phyloP scores from a whole-genome alignment of 495 filamentous ascomycete species.

The Neurospora pannonica region DNA sequence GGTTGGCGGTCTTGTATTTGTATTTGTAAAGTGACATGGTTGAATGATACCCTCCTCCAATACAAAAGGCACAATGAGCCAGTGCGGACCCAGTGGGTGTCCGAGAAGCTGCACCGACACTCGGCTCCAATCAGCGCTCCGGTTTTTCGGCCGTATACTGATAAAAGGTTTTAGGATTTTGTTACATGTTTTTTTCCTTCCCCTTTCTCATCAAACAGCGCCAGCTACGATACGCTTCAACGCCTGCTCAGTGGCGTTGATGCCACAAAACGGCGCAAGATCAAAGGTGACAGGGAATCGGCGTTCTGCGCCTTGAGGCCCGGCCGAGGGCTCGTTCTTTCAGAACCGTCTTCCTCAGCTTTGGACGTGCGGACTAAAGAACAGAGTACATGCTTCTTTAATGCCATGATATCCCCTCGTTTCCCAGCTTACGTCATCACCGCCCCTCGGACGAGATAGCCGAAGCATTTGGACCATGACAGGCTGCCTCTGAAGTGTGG shows the following conservation, averaged over 20 bases:
- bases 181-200: background rate
- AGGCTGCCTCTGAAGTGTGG: background rate
- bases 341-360: conserved; percentile 42
- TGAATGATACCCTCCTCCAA: conserved; percentile 37
- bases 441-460: background rate
- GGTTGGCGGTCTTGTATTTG: conserved; percentile 10
- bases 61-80: background rate
- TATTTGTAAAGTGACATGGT: conserved; percentile 21
- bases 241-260: conserved; percentile 35
- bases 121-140: background rate
- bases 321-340: conserved; percentile 35
- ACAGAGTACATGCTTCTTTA: conserved; percentile 37
- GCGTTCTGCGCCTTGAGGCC: conserved; percentile 15
- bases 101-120: background rate
- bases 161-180: background rate
- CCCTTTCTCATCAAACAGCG: conserved; percentile 5
- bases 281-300: conserved; percentile 21
- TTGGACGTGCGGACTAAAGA: conserved; percentile 45
- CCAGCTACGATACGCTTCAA: conserved; percentile 46
- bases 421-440: conserved; percentile 7
- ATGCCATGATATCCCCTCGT: background rate
- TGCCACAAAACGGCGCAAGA: conserved; percentile 43
- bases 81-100: background rate
- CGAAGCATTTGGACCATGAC: background rate
- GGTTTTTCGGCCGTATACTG: background rate